Evolutionary conservation across 371 early-diverging fungal genomes (phyloP), one percentile per base, ranked within the genome.

Genomic region (Capillidium heterosporum): DNA sequence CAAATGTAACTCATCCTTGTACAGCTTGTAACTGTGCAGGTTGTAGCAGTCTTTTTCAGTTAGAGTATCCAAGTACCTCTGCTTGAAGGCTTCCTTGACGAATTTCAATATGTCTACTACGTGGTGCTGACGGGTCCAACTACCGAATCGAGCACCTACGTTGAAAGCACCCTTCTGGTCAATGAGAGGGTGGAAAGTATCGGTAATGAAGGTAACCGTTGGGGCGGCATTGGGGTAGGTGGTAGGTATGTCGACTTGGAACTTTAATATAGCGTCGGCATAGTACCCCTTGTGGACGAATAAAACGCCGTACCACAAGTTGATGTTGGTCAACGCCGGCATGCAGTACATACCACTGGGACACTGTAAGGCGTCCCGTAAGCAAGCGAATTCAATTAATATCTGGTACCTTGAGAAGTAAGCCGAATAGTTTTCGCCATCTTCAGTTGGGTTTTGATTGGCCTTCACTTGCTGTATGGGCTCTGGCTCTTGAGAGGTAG

Each of bases 111-210:
- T 72, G 63, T 92, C 89, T 59, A 79, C 78, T 5, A 89, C 71
- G 58, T 78, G 82, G 62, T 90, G 85, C 61, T 78, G 81, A 59
- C 86, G 73, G 59, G 82, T 67, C 90, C 91, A 90, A 35, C 71
- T 70, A 1, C 85, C 78, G 60, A 90, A 89, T 63, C 81, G 85
- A 47, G 83, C 84, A 48, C 77, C 68, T 3, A 89, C 65, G 4
- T 71, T 73, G 50, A 89, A 74, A 27, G 70, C 63, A 5, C 88
- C 84, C 4, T 61, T 52, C 23, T 63, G 65, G 64, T 89, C 85
- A 10, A 97, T 81, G n/a, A 95, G 75, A 31, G 99, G 99, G 67
- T 98, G 99, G 70, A 88, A 91, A 75, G 95, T 83, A 28, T 86
- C 84, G 17, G 89, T 88, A 35, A 80, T 57, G 63, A 98, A 92